These are phyloP conservation scores for Malassezia japonica DNA, from an alignment of 1,284 basidiomycete genomes.

Conservation along the genomic window DNA sequence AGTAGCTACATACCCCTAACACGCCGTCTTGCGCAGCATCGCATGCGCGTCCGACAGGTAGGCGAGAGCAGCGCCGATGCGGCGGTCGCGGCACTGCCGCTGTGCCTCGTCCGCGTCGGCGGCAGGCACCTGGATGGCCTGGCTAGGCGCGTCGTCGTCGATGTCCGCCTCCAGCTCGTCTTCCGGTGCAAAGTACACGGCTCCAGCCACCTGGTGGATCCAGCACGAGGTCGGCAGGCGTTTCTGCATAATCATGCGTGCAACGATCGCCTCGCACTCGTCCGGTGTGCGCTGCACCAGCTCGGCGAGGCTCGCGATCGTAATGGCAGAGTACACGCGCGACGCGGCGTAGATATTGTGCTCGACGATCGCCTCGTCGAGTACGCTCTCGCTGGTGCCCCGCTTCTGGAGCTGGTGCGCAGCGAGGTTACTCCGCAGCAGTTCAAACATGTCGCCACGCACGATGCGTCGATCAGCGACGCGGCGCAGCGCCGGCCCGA, in stretches of 20 bases:
- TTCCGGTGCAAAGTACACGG: not conserved
- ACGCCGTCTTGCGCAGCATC: not conserved
- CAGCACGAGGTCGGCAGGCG: not conserved
- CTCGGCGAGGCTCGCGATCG: constrained; percentile 2
- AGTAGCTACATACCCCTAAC: constrained; percentile 4
- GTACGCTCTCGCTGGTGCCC: not conserved
- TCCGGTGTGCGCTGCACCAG: not conserved
- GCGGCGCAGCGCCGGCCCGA: constrained; percentile 81
- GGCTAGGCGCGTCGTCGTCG: not conserved
- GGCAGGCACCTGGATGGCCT: not conserved
- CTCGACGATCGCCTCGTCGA: constrained; percentile 75
- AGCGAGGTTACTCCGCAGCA: constrained; percentile 76
- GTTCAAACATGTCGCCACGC: constrained; percentile 72
- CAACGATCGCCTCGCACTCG: constrained; percentile 1
- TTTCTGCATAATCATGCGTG: not conserved
- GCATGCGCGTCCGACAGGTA: constrained; percentile 8
- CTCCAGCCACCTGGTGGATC: constrained; percentile 5
- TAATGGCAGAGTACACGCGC: constrained; percentile 51
- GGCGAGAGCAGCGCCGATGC: not conserved
- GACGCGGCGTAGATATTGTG: constrained; percentile 93
- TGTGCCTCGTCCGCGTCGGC: not conserved
- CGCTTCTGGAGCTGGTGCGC: constrained; percentile 61
- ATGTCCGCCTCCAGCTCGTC: not conserved
- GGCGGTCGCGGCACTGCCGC: not conserved
- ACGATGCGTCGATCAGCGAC: constrained; percentile 94